A percentile compares a stretch with the other conserved stretches of the same genome.
phyloP scores from a whole-genome alignment of 495 filamentous ascomycete genomes.

The Poronia punctata region DNA sequence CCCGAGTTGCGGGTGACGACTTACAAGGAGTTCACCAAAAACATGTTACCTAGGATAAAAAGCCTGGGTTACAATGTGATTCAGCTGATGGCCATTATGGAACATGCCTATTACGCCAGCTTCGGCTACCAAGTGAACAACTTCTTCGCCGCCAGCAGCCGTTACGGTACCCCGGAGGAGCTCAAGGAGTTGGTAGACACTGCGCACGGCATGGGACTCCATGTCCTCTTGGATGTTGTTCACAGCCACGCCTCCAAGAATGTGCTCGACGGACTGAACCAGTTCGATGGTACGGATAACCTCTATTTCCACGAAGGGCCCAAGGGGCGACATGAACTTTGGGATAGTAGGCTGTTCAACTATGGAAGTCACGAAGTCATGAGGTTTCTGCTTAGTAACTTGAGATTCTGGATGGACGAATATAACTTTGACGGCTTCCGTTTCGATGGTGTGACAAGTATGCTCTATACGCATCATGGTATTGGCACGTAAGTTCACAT shows the following conservation, averaged over 20 bases:
- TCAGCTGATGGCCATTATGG: slow-evolving; percentile 98
- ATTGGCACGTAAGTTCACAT: slow-evolving; percentile 83
- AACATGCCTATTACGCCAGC: slow-evolving; percentile 98
- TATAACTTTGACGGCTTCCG: slow-evolving; percentile 95
- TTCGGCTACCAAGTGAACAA: slow-evolving; percentile 98
- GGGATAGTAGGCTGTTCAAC: slow-evolving; percentile 96
- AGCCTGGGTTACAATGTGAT: slow-evolving; percentile 93
- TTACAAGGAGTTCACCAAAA: slow-evolving; percentile 94
- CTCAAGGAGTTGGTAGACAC: slow-evolving; percentile 95
- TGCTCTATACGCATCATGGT: slow-evolving; percentile 93
- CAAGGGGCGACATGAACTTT: slow-evolving; percentile 81
- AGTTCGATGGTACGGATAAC: slow-evolving; percentile 91
- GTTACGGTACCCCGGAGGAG: slow-evolving; percentile 90
- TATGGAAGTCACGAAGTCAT: slow-evolving; percentile 93
- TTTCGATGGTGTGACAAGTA: slow-evolving; percentile 97
- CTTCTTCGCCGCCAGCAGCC: slow-evolving; percentile 96
- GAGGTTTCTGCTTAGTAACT: slow-evolving; percentile 87
- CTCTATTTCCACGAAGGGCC: slow-evolving; percentile 87
- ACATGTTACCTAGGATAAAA: slow-evolving; percentile 86
- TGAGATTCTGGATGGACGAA: slow-evolving; percentile 99
- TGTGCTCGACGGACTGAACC: slow-evolving; percentile 84
- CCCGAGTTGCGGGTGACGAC: slow-evolving; percentile 82
- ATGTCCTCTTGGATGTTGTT: slow-evolving; percentile 92
- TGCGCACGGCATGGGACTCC: slow-evolving; percentile 82
- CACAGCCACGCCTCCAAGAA: slow-evolving; percentile 99